A percentile compares a stretch with the other conserved stretches of the same genome.
phyloP scores from a whole-genome alignment of 768 basidiomycete genomes.

The Krasilnikovozyma curviuscula region DNA sequence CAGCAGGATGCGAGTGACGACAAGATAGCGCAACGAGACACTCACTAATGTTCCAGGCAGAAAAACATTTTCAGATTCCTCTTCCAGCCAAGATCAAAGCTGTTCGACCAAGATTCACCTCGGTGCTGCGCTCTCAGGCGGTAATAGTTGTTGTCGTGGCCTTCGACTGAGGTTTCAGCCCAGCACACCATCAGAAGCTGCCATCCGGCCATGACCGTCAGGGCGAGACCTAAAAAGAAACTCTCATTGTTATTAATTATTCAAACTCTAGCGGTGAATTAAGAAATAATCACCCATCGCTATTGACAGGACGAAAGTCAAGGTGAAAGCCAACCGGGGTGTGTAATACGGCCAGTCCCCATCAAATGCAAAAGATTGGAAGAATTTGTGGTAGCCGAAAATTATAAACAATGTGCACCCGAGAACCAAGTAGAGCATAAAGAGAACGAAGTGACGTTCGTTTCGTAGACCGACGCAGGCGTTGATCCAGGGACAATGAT shows the following conservation, averaged over 20 bases:
- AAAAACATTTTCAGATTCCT: conserved; percentile 61
- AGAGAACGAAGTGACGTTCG: conserved; percentile 85
- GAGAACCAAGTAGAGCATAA: conserved; percentile 73
- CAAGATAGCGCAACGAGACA: conserved; percentile 13
- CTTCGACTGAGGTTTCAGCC: conserved; percentile 79
- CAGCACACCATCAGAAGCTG: conserved; percentile 40
- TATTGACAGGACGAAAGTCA: conserved; percentile 53
- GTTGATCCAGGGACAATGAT: conserved; percentile 72
- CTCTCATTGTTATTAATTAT: background rate
- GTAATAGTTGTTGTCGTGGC: conserved; percentile 69
- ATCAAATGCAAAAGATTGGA: conserved; percentile 36
- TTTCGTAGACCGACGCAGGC: conserved; percentile 93
- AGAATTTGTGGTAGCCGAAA: conserved; percentile 44
- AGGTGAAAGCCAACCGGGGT: conserved; percentile 49
- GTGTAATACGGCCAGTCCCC: conserved; percentile 41
- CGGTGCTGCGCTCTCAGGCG: conserved; percentile 44
- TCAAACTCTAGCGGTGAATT: background rate
- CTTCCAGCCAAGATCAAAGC: conserved; percentile 68
- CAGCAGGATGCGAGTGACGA: background rate
- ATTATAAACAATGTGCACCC: conserved; percentile 41
- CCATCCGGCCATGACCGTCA: conserved; percentile 44
- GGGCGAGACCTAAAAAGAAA: conserved; percentile 31
- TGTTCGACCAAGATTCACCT: conserved; percentile 69
- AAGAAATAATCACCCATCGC: conserved; percentile 39
- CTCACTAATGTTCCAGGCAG: conserved; percentile 61